Percentiles rank a stretch among this genome's conserved stretches.
Evolutionary conservation across 2,329 filamentous ascomycete genomes (phyloP).

Genomic region (Colletotrichum lini): DNA sequence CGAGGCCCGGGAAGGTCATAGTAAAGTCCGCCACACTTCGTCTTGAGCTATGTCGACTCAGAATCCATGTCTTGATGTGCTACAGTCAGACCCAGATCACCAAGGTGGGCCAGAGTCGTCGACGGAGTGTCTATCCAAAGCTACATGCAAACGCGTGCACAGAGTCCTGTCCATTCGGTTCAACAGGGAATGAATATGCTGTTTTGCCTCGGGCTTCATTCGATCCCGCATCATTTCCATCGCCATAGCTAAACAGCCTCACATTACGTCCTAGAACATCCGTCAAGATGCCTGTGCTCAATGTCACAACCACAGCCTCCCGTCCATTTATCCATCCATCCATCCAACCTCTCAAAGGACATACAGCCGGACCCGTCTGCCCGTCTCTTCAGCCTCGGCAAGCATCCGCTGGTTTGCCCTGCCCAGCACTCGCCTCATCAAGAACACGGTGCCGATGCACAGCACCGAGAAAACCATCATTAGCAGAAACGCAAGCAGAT

Average conservation of each 20-base stretch:
- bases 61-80: not conserved
- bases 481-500: conserved; percentile 48
- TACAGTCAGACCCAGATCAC: no score
- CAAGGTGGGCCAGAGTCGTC: not conserved
- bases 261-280: not conserved
- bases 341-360: conserved; percentile 4
- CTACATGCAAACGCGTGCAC: not conserved
- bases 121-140: no score
- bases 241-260: not conserved
- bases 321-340: no score
- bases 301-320: not conserved
- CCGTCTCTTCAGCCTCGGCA: conserved; percentile 16
- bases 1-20: not conserved
- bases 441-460: conserved; percentile 25
- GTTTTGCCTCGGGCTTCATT: not conserved
- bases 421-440: conserved; percentile 33
- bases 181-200: not conserved
- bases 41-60: not conserved
- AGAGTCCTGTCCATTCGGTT: no score
- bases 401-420: conserved; percentile 33
- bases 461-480: conserved; percentile 36
- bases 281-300: not conserved
- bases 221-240: not conserved
- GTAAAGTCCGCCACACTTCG: not conserved
- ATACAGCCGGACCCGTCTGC: conserved; percentile 31